Evolutionary conservation across 1,139 yeast species (phyloP), one percentile per base, ranked within the genome.

Genomic region (Lodderomyces oxycetoniae): DNA sequence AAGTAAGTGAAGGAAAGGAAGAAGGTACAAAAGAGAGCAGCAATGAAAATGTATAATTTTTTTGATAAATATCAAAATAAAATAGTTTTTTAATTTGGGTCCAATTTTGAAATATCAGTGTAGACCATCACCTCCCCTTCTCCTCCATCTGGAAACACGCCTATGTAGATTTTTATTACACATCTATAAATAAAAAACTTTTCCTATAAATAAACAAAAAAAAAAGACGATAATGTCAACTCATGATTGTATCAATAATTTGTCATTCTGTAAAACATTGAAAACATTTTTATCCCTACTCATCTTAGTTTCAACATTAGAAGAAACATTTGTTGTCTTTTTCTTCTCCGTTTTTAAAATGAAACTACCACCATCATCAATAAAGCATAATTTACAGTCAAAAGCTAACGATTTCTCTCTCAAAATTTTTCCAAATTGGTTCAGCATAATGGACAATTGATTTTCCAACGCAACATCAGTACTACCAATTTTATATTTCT

Each of bases 391-490:
- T 35, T 62, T 59, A 46, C 78, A 71, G 39, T 67, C 71, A 48
- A 70, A 69, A 2, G 79, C 79, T 28, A 74, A 45, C 15, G 68
- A 68, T 23, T 57, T 55, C 5, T 59, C 64, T 24, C 66, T 50
- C 19, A 73, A 46, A 15, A 48, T 44, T 10, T 43, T 44, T 38
- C 55, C 59, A 34, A 71, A 53, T 4, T 51, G 35, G 33, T 56
- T 58, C 55, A 56, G 50, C 16, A 71, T 43, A 23, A 51, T 36
- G 30, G 54, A 53, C 31, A 72, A 50, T 23, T 59, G 55, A 27
- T 57, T 51, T 41, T 68, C 72, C 21, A 55, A 46, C 24, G 57
- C 60, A 12, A 49, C 42, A 11, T 53, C 48, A 47, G 56, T 53
- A 7, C 8, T 10, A n/a, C n/a, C n/a, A 2, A 44, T 44, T 29